Base-by-base conservation (phyloP, 768 basidiomycete genomes). In the Tubosaeta sp. region DNA sequence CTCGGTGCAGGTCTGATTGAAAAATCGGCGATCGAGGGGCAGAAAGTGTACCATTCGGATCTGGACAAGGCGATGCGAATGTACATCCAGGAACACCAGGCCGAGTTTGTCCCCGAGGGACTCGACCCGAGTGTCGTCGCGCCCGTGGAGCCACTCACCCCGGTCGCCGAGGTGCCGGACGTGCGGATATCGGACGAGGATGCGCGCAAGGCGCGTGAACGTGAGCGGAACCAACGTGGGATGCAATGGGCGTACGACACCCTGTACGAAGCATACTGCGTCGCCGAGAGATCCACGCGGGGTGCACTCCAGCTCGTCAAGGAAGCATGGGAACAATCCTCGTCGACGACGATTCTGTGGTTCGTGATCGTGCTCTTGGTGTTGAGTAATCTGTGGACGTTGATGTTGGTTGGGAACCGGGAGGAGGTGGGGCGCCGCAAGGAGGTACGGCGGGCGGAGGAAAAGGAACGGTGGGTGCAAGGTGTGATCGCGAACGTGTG, bases 181-280 rank as follows among this genome's bases (percentile, higher is more conserved):
- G 16, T 25, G 3, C 49, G 48, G 1, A 21, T 53, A 49, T 45
- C 57, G 14, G 36, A 45, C 41, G 2, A 50, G 53, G 44, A 61
- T 49, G 60, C 54, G 14, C 58, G 62, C 9, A 81, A 84, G 65
- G 73, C 74, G 51, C 81, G 86, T 46, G 86, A 86, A 64, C 73
- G 76, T 49, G 83, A 87, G 63, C 81, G 84, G 14, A 82, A 84
- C 53, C 78, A 75, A 51, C 85, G 87, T 16, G 83, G 83, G 0
- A 70, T 91, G 56, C 90, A 93, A 60, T 93, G 90, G 90, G 90
- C 90, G 3, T 88, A 82, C 72, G 90, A 93, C 57, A 93, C 90
- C 42, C 78, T 89, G 65, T 84, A 84, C 27, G 90, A 88, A 10
- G 84, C 90, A 2, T 77, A 72, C 53, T 75, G 79, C 56, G 90